A percentile compares a stretch with the other conserved stretches of the same genome.
Evolutionary conservation across 2,329 filamentous ascomycete genomes (phyloP).

Genomic region (Penicillium verrucosum): DNA sequence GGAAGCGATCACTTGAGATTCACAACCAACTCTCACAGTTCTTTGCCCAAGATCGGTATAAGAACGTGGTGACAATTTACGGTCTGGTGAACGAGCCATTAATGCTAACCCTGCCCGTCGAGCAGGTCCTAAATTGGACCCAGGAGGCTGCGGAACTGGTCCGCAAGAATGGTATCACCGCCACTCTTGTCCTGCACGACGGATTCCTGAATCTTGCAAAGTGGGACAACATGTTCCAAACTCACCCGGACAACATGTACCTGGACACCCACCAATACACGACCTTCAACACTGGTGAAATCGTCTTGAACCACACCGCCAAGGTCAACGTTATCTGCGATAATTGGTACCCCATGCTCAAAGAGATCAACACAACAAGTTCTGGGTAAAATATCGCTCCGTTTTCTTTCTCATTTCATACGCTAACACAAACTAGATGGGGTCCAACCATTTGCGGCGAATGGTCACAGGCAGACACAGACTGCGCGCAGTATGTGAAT

Average conservation of each 20-base stretch:
- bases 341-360: conserved; percentile 79
- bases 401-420: not conserved
- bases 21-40: conserved; percentile 85
- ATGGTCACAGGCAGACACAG: conserved; percentile 96
- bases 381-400: conserved; percentile 55
- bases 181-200: conserved; percentile 82
- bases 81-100: conserved; percentile 91
- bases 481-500: conserved; percentile 83
- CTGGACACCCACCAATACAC: conserved; percentile 99
- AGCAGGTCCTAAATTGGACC: conserved; percentile 76
- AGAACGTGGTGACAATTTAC: conserved; percentile 88
- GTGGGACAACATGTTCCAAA: conserved; percentile 80
- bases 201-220: conserved; percentile 88
- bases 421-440: conserved; percentile 51
- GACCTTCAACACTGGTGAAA: conserved; percentile 90
- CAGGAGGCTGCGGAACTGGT: conserved; percentile 68
- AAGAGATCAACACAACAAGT: conserved; percentile 65
- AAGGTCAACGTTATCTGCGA: conserved; percentile 86
- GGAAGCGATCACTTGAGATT: conserved; percentile 76
- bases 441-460: conserved; percentile 93
- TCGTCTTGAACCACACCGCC: conserved; percentile 73
- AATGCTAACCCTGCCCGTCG: conserved; percentile 68
- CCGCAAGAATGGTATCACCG: conserved; percentile 69
- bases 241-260: conserved; percentile 64
- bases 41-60: conserved; percentile 90